These are phyloP conservation scores for Boletus tomentosulus DNA, from an alignment of 768 basidiomycete species.

Conservation along the genomic window DNA sequence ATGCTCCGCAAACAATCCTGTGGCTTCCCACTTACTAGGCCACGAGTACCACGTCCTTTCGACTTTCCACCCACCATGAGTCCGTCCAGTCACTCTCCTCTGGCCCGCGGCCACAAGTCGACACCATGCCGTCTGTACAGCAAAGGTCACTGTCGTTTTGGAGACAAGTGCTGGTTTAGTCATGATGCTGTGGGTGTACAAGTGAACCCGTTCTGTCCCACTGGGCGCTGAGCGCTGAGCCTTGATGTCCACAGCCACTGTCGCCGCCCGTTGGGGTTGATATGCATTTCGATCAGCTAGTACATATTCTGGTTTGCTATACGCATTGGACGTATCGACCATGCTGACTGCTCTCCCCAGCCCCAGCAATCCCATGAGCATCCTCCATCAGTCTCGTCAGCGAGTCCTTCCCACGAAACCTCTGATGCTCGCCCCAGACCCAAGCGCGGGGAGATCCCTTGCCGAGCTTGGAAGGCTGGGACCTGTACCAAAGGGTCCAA, in stretches of 20 bases:
- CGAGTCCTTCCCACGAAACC: not conserved
- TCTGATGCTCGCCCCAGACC: slow-evolving; percentile 18
- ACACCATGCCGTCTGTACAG: slow-evolving; percentile 17
- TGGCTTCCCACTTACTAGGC: too few species aligned
- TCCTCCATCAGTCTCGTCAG: not conserved
- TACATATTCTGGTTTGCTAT: not conserved
- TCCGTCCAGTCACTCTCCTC: not conserved
- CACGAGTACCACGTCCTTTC: not conserved
- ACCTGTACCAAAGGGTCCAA: slow-evolving; percentile 34
- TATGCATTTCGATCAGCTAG: not conserved
- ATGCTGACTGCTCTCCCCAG: not conserved
- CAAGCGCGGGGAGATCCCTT: slow-evolving; percentile 20
- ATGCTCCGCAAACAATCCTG: too few species aligned
- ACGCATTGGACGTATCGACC: not conserved
- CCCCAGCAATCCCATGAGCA: not conserved
- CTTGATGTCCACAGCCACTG: not conserved
- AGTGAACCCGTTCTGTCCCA: not conserved
- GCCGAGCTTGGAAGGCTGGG: slow-evolving; percentile 36
- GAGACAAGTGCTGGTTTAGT: slow-evolving; percentile 23
- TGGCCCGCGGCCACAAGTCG: slow-evolving; percentile 1
- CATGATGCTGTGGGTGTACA: slow-evolving; percentile 12
- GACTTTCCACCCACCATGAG: slow-evolving; percentile 8
- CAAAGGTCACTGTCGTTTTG: slow-evolving; percentile 27
- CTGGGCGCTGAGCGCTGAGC: not conserved
- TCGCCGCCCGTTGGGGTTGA: not conserved